phyloP scores from a whole-genome alignment of 805 yeast genomes.

The Sporopachydermia quercuum region DNA sequence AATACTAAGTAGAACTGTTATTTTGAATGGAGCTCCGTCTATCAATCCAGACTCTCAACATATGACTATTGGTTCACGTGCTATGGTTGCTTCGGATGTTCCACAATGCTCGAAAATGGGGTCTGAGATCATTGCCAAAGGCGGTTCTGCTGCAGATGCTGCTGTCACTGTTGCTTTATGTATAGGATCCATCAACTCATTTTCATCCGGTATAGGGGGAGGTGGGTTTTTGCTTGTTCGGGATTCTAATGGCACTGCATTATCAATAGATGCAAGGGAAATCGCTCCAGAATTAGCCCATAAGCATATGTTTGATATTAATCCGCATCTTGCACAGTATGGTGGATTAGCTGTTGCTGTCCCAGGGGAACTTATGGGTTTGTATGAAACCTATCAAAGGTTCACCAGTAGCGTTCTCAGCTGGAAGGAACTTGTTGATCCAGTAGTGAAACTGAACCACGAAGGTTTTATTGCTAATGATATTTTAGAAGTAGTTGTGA shows the following conservation, averaged over 20 bases:
- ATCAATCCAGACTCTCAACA: slow-evolving; percentile 26
- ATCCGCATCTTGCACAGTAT: slow-evolving; percentile 30
- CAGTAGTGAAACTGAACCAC: slow-evolving; percentile 52
- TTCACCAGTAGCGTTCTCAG: slow-evolving; percentile 60
- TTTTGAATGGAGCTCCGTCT: slow-evolving; percentile 9
- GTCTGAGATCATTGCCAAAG: slow-evolving; percentile 31
- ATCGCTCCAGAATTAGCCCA: slow-evolving; percentile 57
- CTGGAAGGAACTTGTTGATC: slow-evolving; percentile 64
- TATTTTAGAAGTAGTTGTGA: slow-evolving; percentile 29
- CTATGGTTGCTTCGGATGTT: slow-evolving; percentile 57
- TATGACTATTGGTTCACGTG: slow-evolving; percentile 27
- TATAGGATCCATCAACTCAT: slow-evolving; percentile 70
- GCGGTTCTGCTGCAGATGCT: slow-evolving; percentile 80
- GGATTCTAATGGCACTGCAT: slow-evolving; percentile 27
- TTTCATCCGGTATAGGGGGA: slow-evolving; percentile 86
- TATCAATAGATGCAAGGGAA: slow-evolving; percentile 77
- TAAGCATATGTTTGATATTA: slow-evolving; percentile 46
- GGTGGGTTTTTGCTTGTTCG: slow-evolving; percentile 61
- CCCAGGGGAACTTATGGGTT: slow-evolving; percentile 86
- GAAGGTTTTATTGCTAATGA: slow-evolving; percentile 46
- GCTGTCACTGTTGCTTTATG: slow-evolving; percentile 81
- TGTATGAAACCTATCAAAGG: slow-evolving; percentile 39
- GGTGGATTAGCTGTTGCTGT: slow-evolving; percentile 86
- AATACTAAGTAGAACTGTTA: too few relatives aligned
- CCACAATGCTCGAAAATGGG: slow-evolving; percentile 53